phyloP scores from a whole-genome alignment of 768 basidiomycete species.

The Crepidotus variabilis region DNA sequence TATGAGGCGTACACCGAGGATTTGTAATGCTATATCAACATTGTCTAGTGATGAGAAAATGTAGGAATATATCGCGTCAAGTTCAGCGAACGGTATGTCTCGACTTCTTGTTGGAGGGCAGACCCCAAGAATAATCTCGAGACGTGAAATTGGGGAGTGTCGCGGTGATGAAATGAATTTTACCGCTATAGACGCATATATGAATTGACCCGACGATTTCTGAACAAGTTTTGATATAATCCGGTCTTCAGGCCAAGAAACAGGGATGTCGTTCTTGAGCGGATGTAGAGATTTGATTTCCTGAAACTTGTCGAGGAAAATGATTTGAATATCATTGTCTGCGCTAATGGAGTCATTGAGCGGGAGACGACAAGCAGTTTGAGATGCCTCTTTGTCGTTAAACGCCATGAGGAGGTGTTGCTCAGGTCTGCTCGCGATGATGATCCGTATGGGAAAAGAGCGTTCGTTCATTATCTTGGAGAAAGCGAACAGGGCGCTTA shows the following conservation, averaged over 20 bases:
- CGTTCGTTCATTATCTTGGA: not conserved
- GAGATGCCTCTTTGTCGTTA: not conserved
- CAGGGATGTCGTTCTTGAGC: not conserved
- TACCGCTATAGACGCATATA: slow-evolving; percentile 4
- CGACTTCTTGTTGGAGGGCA: not conserved
- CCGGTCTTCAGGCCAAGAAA: not conserved
- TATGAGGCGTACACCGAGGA: not conserved
- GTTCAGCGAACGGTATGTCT: not conserved
- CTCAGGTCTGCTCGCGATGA: not conserved
- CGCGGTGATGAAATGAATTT: not conserved
- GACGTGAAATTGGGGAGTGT: not conserved
- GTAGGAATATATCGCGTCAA: slow-evolving; percentile 3
- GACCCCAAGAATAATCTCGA: not conserved
- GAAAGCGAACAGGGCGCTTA: slow-evolving; percentile 1
- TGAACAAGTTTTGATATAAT: not conserved
- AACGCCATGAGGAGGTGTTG: not conserved
- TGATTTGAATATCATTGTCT: not conserved
- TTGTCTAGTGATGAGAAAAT: too few relatives aligned
- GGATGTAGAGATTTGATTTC: not conserved
- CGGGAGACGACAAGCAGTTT: not conserved
- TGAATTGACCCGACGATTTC: slow-evolving; percentile 1
- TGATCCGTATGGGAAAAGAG: not conserved
- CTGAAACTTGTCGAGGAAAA: not conserved
- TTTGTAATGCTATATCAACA: not conserved
- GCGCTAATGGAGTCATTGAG: not conserved